phyloP scores from a whole-genome alignment of 73 alveolate species.

The Durusdinium trenchii region DNA sequence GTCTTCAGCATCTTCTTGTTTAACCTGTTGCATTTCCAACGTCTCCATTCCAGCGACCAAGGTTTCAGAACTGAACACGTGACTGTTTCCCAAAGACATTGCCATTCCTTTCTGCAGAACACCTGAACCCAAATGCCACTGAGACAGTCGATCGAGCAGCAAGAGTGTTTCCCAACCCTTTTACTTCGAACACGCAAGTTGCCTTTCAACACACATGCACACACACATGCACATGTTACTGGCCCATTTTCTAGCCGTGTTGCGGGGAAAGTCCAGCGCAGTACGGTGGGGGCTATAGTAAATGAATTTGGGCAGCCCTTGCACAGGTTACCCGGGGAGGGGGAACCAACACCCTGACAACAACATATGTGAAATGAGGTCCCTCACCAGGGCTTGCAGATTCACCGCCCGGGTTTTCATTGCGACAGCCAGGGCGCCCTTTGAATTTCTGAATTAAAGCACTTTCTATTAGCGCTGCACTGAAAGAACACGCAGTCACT shows the following conservation, averaged over 20 bases:
- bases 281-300: too few species aligned
- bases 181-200: too few species aligned
- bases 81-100: not conserved
- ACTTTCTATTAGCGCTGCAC: slow-evolving; percentile 12
- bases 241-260: too few species aligned
- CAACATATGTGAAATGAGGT: not conserved
- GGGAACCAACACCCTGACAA: not conserved
- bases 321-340: not conserved
- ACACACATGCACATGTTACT: too few species aligned
- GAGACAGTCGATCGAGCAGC: too few species aligned
- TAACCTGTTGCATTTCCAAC: not conserved
- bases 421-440: not conserved
- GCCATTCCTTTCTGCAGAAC: too few species aligned
- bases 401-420: not conserved
- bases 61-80: not conserved
- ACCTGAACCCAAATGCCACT: too few species aligned
- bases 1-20: not conserved
- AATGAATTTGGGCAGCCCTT: too few species aligned
- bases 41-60: not conserved
- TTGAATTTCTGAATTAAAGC: not conserved
- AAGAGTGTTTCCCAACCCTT: too few species aligned
- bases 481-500: not conserved
- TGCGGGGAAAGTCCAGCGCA: too few species aligned
- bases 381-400: not conserved
- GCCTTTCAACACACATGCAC: too few species aligned